Evolutionary conservation across 148 eudicot genomes (phyloP).

Genomic region (Cornus kousa): DNA sequence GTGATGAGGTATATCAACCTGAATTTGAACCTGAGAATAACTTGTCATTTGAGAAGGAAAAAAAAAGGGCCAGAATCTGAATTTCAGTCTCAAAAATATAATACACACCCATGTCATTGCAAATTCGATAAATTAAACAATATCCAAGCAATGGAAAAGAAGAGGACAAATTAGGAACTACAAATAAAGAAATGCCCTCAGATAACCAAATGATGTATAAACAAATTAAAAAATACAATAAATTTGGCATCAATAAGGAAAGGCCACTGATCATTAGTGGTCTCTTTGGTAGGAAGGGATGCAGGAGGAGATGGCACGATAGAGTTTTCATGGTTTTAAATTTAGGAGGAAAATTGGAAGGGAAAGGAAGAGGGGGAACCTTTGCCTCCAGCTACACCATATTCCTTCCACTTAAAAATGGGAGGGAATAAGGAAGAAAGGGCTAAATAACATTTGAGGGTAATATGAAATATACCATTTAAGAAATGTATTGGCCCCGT

Average conservation of each 20-base stretch:
- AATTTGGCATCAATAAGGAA: background rate
- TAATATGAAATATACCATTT: no score
- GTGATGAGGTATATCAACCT: conserved; percentile 47
- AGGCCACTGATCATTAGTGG: background rate
- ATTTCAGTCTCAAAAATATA: background rate
- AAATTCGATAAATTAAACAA: background rate
- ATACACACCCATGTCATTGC: background rate
- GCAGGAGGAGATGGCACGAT: no score
- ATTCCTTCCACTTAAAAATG: no score
- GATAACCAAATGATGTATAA: no score
- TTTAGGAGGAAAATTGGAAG: no score
- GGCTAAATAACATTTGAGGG: no score
- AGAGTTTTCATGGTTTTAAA: no score
- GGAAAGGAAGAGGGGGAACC: no score
- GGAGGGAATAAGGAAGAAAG: no score
- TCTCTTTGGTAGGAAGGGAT: no score
- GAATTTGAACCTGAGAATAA: conserved; percentile 51
- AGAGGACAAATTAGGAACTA: background rate
- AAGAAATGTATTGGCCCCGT: background rate
- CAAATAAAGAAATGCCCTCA: background rate
- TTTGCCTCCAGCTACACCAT: no score
- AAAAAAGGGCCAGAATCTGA: background rate
- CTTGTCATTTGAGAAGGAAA: conserved; percentile 8
- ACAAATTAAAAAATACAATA: no score
- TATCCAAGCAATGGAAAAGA: background rate